Evolutionary conservation across 371 early-diverging fungal species (phyloP).

Genomic region (Rhizomucor pusillus): DNA sequence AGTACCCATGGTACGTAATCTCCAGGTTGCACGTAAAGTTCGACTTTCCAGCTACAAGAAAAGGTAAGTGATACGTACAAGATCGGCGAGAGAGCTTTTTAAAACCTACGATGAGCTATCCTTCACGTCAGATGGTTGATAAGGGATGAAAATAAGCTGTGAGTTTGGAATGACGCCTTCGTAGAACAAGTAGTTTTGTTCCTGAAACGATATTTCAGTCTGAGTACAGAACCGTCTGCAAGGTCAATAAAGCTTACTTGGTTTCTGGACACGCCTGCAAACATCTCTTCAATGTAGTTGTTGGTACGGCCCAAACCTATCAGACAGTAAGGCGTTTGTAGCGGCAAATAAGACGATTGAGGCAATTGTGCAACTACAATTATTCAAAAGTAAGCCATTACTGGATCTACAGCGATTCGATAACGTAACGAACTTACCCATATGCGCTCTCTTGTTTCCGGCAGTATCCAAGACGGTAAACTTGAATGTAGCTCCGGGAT

Average conservation of each 20-base stretch:
- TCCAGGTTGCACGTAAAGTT: conserved; percentile 84
- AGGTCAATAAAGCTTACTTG: conserved; percentile 30
- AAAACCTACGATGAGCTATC: conserved; percentile 42
- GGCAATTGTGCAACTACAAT: conserved; percentile 70
- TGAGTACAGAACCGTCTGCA: neutral
- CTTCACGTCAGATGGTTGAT: conserved; percentile 55
- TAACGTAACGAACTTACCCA: conserved; percentile 53
- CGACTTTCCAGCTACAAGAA: conserved; percentile 71
- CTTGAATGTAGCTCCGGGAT: conserved; percentile 82
- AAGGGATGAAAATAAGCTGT: conserved; percentile 86
- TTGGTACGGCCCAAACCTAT: conserved; percentile 93
- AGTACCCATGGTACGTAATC: conserved; percentile 79
- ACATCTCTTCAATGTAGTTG: conserved; percentile 90
- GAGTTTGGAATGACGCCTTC: conserved; percentile 93
- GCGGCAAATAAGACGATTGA: conserved; percentile 71
- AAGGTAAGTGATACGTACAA: neutral
- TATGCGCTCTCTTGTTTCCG: conserved; percentile 75
- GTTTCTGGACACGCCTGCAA: conserved; percentile 78
- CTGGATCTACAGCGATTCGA: no score
- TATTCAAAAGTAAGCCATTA: neutral
- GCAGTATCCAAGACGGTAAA: conserved; percentile 79
- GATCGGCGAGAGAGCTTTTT: neutral
- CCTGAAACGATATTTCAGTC: conserved; percentile 7
- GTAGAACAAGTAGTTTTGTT: conserved; percentile 53
- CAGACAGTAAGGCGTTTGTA: conserved; percentile 82